These are phyloP conservation scores for Trichothecium sympodiale DNA, from an alignment of 2,329 filamentous ascomycete species.

Conservation along the genomic window DNA sequence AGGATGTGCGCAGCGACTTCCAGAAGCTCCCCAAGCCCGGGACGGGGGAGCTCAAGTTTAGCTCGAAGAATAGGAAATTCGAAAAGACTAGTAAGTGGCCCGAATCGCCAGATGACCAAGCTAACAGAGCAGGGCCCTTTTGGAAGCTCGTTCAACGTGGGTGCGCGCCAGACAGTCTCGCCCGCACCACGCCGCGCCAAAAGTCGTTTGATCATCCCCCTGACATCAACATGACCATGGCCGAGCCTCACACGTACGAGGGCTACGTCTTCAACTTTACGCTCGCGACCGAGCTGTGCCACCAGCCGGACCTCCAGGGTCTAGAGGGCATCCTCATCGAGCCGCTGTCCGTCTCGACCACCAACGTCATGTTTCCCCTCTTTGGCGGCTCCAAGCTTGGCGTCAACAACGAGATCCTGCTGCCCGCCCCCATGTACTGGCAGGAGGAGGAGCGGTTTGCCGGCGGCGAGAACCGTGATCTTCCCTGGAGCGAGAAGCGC, in stretches of 20 bases:
- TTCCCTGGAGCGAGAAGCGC: constrained; percentile 45
- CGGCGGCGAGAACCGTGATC: constrained; percentile 41
- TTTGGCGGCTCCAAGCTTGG: constrained; percentile 59
- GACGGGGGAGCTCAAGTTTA: constrained; percentile 20
- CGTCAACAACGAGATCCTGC: constrained; percentile 59
- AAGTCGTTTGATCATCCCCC: constrained; percentile 33
- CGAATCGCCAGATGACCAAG: neutral
- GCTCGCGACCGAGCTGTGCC: constrained; percentile 50
- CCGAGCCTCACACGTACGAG: constrained; percentile 36
- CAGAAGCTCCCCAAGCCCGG: constrained; percentile 27
- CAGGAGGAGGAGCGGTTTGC: constrained; percentile 51
- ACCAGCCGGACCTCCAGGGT: constrained; percentile 51
- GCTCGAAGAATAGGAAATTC: constrained; percentile 32
- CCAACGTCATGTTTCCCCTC: constrained; percentile 49
- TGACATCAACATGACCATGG: constrained; percentile 31
- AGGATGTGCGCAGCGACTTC: constrained; percentile 33
- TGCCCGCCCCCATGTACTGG: constrained; percentile 62
- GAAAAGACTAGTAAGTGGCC: constrained; percentile 34
- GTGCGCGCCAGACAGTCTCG: constrained; percentile 51
- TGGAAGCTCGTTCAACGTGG: constrained; percentile 48
- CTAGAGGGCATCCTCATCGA: constrained; percentile 55
- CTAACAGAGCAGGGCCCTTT: constrained; percentile 29
- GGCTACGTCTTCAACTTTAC: constrained; percentile 54
- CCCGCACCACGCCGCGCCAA: constrained; percentile 35
- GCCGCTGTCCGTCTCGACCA: constrained; percentile 44